Evolutionary conservation across 129 eudicot genomes (phyloP).

Genomic region (Centrapalus pauciflorus): DNA sequence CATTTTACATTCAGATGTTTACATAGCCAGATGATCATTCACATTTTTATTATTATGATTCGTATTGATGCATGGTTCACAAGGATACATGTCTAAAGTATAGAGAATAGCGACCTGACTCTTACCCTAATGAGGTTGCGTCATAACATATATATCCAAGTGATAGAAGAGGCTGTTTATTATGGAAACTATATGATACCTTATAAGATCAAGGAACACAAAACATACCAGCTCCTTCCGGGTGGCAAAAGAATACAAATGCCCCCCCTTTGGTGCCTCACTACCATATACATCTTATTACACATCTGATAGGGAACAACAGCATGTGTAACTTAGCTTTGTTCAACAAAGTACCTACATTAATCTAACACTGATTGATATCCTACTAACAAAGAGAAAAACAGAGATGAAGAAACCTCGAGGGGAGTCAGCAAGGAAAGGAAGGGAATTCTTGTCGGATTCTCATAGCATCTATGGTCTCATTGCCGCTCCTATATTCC

Average conservation of each 20-base stretch:
- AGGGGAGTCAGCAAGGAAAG: neutral
- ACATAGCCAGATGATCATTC: too few relatives aligned
- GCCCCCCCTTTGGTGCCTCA: neutral
- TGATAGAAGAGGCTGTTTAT: neutral
- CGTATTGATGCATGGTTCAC: too few relatives aligned
- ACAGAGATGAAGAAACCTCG: slow-evolving; percentile 21
- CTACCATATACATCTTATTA: slow-evolving; percentile 3
- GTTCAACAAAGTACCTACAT: neutral
- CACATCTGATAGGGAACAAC: neutral
- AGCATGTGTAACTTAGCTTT: slow-evolving; percentile 3
- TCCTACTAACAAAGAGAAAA: neutral
- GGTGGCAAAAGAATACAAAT: neutral
- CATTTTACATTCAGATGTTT: too few relatives aligned
- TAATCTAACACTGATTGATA: neutral
- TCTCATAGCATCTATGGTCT: slow-evolving; percentile 16
- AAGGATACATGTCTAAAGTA: too few relatives aligned
- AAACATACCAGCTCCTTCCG: neutral
- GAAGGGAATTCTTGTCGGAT: neutral
- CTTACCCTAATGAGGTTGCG: too few relatives aligned
- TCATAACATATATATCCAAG: too few relatives aligned
- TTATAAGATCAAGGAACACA: neutral
- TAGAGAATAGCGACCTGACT: too few relatives aligned
- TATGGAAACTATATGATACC: neutral
- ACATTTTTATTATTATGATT: too few relatives aligned
- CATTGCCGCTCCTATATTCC: slow-evolving; percentile 34